Evolutionary conservation across 345 rosid species (phyloP).

Genomic region (Eucalyptus camaldulensis): DNA sequence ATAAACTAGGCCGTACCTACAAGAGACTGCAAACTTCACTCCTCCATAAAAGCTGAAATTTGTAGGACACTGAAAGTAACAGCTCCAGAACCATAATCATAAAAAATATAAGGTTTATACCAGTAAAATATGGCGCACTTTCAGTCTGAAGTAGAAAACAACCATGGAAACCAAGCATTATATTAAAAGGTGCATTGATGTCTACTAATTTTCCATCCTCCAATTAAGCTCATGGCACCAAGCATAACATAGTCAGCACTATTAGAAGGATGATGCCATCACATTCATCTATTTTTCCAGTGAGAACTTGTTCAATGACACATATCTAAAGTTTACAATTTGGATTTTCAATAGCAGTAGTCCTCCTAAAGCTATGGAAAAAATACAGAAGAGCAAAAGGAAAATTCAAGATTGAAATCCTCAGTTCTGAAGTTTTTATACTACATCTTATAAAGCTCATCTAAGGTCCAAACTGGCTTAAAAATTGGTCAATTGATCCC

Average conservation of each 20-base stretch:
- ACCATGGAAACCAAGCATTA: background rate
- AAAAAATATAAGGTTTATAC: background rate
- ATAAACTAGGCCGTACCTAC: constrained; percentile 77
- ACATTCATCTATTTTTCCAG: background rate
- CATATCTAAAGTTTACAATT: background rate
- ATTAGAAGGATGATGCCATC: background rate
- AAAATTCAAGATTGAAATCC: background rate
- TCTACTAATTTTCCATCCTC: background rate
- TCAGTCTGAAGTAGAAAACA: background rate
- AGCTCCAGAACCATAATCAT: background rate
- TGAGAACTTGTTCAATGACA: background rate
- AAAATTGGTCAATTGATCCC: background rate
- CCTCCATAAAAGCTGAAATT: background rate
- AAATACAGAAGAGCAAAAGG: background rate
- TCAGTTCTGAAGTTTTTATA: background rate
- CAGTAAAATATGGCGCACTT: background rate
- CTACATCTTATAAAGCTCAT: background rate
- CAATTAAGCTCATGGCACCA: background rate
- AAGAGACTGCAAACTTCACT: background rate
- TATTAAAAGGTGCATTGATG: background rate
- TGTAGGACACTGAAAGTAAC: background rate
- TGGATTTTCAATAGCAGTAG: background rate
- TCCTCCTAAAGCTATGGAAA: background rate
- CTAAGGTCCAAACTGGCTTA: background rate
- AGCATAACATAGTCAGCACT: background rate